Evolutionary conservation across 2,329 filamentous ascomycete genomes (phyloP).

Genomic region (Aureobasidium subglaciale): DNA sequence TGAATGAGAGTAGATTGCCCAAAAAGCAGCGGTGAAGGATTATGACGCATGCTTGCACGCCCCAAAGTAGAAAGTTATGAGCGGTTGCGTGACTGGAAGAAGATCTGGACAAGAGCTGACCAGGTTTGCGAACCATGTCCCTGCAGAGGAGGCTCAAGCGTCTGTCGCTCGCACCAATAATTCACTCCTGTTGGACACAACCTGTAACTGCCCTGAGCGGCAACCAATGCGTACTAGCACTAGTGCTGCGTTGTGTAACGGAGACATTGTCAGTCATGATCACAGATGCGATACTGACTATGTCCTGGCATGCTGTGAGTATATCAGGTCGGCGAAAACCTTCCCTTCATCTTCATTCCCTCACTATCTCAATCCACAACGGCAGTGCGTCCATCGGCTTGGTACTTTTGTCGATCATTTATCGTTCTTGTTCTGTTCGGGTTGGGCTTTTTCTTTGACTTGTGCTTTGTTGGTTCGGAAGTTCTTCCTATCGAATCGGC

Average conservation of each 20-base stretch:
- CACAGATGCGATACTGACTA: background rate
- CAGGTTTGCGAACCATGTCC: constrained; percentile 4
- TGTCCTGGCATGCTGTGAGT: background rate
- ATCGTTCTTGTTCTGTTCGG: background rate
- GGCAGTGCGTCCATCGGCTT: background rate
- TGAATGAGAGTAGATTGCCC: background rate
- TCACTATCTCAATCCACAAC: background rate
- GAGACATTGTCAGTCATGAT: background rate
- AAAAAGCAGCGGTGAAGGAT: constrained; percentile 10
- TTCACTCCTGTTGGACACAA: background rate
- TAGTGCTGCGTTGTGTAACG: background rate
- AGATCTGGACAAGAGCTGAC: constrained; percentile 5
- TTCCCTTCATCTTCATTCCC: background rate
- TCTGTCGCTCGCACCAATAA: background rate
- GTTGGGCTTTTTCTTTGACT: background rate
- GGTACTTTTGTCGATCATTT: background rate
- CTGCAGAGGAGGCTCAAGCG: constrained; percentile 12
- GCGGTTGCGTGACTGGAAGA: background rate
- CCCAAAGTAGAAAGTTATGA: background rate
- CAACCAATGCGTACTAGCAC: background rate
- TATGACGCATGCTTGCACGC: background rate
- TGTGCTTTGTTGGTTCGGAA: background rate
- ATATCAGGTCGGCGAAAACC: constrained; percentile 3
- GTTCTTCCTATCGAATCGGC: background rate
- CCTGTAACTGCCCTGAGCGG: constrained; percentile 5